A percentile compares a stretch with the other conserved stretches of the same genome.
phyloP scores from a whole-genome alignment of 768 basidiomycete genomes.

The Hygrophoropsis aurantiaca region DNA sequence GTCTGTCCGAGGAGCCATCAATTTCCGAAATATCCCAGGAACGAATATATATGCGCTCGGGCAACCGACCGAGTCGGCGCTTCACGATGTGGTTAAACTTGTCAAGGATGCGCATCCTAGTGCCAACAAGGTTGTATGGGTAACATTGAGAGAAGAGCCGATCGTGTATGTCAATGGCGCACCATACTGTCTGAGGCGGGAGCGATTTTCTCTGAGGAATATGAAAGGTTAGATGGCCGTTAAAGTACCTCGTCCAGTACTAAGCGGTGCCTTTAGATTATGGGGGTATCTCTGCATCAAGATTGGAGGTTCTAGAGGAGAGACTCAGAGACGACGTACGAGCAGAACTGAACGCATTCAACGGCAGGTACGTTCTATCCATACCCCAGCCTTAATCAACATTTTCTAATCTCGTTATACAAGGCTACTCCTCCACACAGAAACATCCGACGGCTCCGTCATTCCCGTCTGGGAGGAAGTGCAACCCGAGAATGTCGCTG shows the following conservation, averaged over 20 bases:
- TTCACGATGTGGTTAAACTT: constrained; percentile 71
- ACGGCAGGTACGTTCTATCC: constrained; percentile 61
- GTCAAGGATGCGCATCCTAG: constrained; percentile 62
- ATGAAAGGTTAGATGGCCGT: constrained; percentile 71
- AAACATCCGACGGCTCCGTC: constrained; percentile 83
- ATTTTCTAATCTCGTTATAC: neutral
- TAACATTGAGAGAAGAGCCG: constrained; percentile 91
- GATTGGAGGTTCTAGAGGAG: constrained; percentile 89
- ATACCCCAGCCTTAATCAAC: neutral
- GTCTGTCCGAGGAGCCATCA: constrained; percentile 88
- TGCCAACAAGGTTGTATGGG: constrained; percentile 75
- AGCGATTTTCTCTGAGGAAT: constrained; percentile 85
- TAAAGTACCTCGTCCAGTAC: neutral
- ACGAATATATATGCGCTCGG: constrained; percentile 90
- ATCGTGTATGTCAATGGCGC: constrained; percentile 91
- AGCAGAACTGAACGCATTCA: constrained; percentile 78
- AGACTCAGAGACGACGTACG: constrained; percentile 86
- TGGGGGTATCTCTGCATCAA: constrained; percentile 88
- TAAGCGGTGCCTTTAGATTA: constrained; percentile 58
- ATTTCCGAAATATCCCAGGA: constrained; percentile 82
- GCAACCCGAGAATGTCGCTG: constrained; percentile 64
- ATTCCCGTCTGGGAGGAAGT: constrained; percentile 96
- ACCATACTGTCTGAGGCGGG: constrained; percentile 86
- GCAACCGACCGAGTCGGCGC: constrained; percentile 85
- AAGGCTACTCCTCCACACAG: constrained; percentile 87